phyloP scores from a whole-genome alignment of 176 grass and related monocot genomes.

The Olyra latifolia region DNA sequence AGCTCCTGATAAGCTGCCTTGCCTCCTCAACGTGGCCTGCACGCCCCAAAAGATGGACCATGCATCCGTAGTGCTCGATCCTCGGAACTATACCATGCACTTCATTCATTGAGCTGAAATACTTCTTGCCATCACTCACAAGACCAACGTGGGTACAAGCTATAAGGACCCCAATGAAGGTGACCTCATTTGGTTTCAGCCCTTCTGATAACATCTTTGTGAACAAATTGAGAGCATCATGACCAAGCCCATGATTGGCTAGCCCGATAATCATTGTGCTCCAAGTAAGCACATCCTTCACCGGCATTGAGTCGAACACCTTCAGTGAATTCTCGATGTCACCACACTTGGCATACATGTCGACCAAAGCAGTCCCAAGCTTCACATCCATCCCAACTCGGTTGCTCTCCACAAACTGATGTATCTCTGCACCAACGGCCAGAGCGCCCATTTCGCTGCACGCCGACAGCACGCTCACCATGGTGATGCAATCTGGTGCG shows the following conservation, averaged over 20 bases:
- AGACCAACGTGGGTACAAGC: constrained; percentile 68
- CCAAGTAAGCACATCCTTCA: constrained; percentile 64
- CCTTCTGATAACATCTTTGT: constrained; percentile 51
- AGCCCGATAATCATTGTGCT: constrained; percentile 64
- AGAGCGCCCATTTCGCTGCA: constrained; percentile 51
- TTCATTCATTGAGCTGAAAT: constrained; percentile 53
- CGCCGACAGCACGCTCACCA: constrained; percentile 56
- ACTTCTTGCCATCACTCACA: constrained; percentile 55
- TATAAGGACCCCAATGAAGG: constrained; percentile 62
- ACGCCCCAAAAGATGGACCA: constrained; percentile 70
- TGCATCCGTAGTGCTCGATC: constrained; percentile 71
- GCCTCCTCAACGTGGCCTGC: constrained; percentile 62
- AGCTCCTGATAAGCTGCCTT: constrained; percentile 50
- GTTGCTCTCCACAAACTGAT: constrained; percentile 39
- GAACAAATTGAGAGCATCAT: constrained; percentile 59
- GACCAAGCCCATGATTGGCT: constrained; percentile 65
- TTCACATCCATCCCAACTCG: constrained; percentile 51
- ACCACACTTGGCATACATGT: constrained; percentile 91
- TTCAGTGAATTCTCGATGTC: constrained; percentile 46
- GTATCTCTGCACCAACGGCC: constrained; percentile 39
- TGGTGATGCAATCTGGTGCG: constrained; percentile 54
- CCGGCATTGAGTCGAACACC: constrained; percentile 39
- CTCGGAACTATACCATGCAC: constrained; percentile 47
- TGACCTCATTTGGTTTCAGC: constrained; percentile 60
- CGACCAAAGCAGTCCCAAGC: constrained; percentile 70